Evolutionary conservation across 1,284 basidiomycete genomes (phyloP).

Genomic region (Trichosporon sp.): DNA sequence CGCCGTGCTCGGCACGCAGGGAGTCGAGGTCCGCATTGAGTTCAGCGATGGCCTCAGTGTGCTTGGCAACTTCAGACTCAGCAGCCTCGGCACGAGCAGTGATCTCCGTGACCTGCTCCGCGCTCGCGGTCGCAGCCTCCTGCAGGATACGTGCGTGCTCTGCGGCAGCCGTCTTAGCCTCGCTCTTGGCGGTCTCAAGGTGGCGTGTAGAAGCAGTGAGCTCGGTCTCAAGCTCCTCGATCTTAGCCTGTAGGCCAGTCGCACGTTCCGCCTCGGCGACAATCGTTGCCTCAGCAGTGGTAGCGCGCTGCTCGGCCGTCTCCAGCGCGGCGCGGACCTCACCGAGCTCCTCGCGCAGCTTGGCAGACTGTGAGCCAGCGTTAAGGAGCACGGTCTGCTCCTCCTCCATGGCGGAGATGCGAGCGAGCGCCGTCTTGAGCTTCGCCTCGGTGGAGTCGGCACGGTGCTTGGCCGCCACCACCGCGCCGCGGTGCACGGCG

Average conservation of each 20-base stretch:
- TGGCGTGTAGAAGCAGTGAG: background rate
- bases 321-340: background rate
- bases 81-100: constrained; percentile 68
- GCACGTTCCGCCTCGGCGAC: background rate
- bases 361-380: background rate
- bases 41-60: background rate
- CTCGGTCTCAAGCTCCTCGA: background rate
- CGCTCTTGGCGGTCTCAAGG: background rate
- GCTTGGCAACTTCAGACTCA: constrained; percentile 59
- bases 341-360: constrained; percentile 11
- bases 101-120: background rate
- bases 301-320: background rate
- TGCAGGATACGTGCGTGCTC: constrained; percentile 59
- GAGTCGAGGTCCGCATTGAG: background rate
- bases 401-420: background rate
- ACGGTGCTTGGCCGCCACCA: background rate
- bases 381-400: constrained; percentile 8
- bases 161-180: background rate
- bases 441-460: background rate
- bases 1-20: background rate
- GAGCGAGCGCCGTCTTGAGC: background rate
- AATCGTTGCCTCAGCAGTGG: background rate
- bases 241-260: background rate
- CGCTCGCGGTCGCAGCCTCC: constrained; percentile 49
- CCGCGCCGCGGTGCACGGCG: constrained; percentile 9